Evolutionary conservation across 2,329 filamentous ascomycete genomes (phyloP), one percentile per base, ranked within the genome.

Genomic region (Sclerotinia sclerotiorum): DNA sequence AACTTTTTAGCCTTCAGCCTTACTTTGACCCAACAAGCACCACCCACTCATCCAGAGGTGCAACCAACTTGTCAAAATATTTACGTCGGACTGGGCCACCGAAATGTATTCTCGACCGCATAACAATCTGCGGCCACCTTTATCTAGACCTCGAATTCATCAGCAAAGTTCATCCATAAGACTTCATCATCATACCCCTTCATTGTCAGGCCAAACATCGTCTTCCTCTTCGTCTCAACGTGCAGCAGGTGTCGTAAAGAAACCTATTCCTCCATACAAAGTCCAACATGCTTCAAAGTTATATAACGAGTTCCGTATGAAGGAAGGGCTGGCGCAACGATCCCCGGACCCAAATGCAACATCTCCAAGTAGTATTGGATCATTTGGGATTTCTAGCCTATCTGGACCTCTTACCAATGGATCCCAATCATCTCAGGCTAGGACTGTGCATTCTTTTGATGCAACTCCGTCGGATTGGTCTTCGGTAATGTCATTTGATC

Each of bases 401-500:
- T 71, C 72, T 55, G 67, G 62, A 8, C 67, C 71, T n/a, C 55
- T 69, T 4, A 69, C 69, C 8, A 63, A 49, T 35, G 68, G 74
- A 11, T 76, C 74, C 21, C 65, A 67, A 7, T 70, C 72, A 15
- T 74, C 74, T 1, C 72, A 72, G 27, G 68, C 49, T 42, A 68
- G 62, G 15, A 71, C 68, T 19, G 65, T 70, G 63, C 42, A 65
- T 15, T 73, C 73, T 2, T 62, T 70, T 44, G 65, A 67, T 54
- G 57, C 35, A 63, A 11, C 24, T 13, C 29, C 54, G n/a, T 75
- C 73, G 17, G 75, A 77, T 48, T 52, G 70, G 4, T 75, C 74
- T 13, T 76, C 75, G 1, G 72, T 77, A 21, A 72, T 77, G 29
- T 75, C 74, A 13, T 76, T 77, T 39, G 70, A 65, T 29, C 68